Evolutionary conservation across 768 basidiomycete species (phyloP), one percentile per base, ranked within the genome.

Genomic region (Mycena indigotica): DNA sequence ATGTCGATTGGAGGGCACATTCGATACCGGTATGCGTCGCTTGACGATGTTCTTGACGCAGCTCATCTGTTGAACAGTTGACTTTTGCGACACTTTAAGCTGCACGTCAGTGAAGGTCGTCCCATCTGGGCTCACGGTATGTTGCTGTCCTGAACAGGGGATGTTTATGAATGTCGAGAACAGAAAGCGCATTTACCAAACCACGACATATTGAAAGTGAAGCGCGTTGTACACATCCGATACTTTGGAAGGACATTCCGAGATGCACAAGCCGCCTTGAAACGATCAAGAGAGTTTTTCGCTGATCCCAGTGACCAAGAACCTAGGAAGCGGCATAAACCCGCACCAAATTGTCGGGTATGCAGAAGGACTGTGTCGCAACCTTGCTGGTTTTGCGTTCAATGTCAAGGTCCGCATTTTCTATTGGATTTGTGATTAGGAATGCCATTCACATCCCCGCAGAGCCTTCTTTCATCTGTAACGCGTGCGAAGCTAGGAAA

Each of bases 301-400:
- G 50, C 55, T 13, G 41, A 56, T 8, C 50, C 50, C 19, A 45
- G 41, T 3, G 44, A 56, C 46, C 30, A 50, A 10, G 46, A 57
- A 26, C 15, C 21, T 40, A 44, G 17, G 24, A 53, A n/a, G 19
- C 21, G 21, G 21, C 17, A 5, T 23, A 23, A 5, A 12, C 48
- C 13, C 6, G 4, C 39, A 21, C 59, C 56, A 21, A 44, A 48
- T 13, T 73, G 71, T 45, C 55, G 62, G 3, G 62, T 66, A 3
- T 71, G 72, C 50, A 50, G 55, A 5, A 40, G 57, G 15, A 13
- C 15, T 12, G 54, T 65, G 15, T 50, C 57, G 4, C 62, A 67
- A 38, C 68, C 72, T 2, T 73, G 66, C 50, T 72, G 72, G 72
- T 73, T 64, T 51, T 73, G 71, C 61, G 63, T 68, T 10, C 56